Evolutionary conservation across 176 grass and related monocot species (phyloP).

Genomic region (Juncus inflexus): DNA sequence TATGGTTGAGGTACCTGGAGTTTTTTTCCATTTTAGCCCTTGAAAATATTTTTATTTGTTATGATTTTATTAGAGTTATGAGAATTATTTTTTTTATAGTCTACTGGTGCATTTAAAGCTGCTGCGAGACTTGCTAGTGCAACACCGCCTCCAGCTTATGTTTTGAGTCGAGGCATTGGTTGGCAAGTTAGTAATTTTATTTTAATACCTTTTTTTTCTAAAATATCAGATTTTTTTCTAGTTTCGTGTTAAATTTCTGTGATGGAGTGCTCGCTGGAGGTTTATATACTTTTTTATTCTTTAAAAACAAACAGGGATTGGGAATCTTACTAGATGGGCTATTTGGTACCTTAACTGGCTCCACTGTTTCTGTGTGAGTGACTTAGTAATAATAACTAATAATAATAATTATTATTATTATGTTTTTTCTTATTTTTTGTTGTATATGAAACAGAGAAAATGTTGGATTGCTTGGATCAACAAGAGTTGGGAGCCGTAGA

Average conservation of each 20-base stretch:
- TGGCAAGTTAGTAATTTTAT: slow-evolving; percentile 53
- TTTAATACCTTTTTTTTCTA: background rate
- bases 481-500: slow-evolving; percentile 82
- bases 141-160: slow-evolving; percentile 88
- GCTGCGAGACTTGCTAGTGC: slow-evolving; percentile 90
- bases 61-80: slow-evolving; percentile 20
- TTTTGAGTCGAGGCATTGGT: slow-evolving; percentile 90
- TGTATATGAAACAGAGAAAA: slow-evolving; percentile 54
- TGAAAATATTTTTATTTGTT: background rate
- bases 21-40: slow-evolving; percentile 5
- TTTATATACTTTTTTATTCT: slow-evolving; percentile 1
- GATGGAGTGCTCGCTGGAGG: background rate
- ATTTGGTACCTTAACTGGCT: slow-evolving; percentile 83
- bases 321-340: slow-evolving; percentile 79
- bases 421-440: slow-evolving; percentile 1
- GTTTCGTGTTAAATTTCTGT: background rate
- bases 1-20: slow-evolving; percentile 62
- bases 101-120: slow-evolving; percentile 87
- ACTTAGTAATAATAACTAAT: background rate
- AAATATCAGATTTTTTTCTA: background rate
- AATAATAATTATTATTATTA: background rate
- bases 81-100: slow-evolving; percentile 34
- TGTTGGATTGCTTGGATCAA: slow-evolving; percentile 94
- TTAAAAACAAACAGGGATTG: slow-evolving; percentile 53
- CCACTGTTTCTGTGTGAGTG: slow-evolving; percentile 93